A percentile compares a stretch with the other conserved stretches of the same genome.
Evolutionary conservation across 345 rosid genomes (phyloP).

Genomic region (Citrus unshiu): DNA sequence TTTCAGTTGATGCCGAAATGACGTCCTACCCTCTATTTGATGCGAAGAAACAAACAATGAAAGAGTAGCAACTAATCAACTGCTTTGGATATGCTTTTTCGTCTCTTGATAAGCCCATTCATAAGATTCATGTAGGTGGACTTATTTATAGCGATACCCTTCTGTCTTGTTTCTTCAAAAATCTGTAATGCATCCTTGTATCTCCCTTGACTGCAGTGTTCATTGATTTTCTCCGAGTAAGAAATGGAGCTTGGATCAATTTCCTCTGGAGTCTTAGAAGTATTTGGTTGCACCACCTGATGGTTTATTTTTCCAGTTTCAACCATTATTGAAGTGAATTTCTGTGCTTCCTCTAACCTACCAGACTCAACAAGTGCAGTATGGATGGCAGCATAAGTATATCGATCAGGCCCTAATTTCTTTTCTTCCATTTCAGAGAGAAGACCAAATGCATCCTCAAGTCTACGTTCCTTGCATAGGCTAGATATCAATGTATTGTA

Average conservation of each 20-base stretch:
- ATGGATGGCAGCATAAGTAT: slow-evolving; percentile 58
- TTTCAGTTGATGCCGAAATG: neutral
- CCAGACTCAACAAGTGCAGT: slow-evolving; percentile 51
- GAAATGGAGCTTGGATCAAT: slow-evolving; percentile 34
- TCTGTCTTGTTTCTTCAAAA: slow-evolving; percentile 33
- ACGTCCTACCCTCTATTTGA: neutral
- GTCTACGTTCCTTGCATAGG: slow-evolving; percentile 61
- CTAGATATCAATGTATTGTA: slow-evolving; percentile 77
- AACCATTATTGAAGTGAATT: slow-evolving; percentile 44
- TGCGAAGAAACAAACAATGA: neutral
- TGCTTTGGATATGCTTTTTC: slow-evolving; percentile 45
- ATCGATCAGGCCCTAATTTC: slow-evolving; percentile 57
- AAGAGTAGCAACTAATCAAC: neutral
- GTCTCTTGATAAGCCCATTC: slow-evolving; percentile 51
- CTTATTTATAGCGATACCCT: slow-evolving; percentile 37
- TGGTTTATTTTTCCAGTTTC: slow-evolving; percentile 24
- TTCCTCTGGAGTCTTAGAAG: slow-evolving; percentile 30
- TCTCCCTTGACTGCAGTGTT: slow-evolving; percentile 60
- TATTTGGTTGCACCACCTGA: neutral
- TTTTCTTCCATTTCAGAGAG: slow-evolving; percentile 62
- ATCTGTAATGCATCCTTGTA: slow-evolving; percentile 51
- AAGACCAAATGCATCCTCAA: slow-evolving; percentile 71
- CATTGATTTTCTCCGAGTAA: slow-evolving; percentile 55
- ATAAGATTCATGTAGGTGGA: slow-evolving; percentile 43
- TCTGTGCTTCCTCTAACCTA: slow-evolving; percentile 53